phyloP scores from a whole-genome alignment of 495 filamentous ascomycete species.

The Penicillium subrubescens region DNA sequence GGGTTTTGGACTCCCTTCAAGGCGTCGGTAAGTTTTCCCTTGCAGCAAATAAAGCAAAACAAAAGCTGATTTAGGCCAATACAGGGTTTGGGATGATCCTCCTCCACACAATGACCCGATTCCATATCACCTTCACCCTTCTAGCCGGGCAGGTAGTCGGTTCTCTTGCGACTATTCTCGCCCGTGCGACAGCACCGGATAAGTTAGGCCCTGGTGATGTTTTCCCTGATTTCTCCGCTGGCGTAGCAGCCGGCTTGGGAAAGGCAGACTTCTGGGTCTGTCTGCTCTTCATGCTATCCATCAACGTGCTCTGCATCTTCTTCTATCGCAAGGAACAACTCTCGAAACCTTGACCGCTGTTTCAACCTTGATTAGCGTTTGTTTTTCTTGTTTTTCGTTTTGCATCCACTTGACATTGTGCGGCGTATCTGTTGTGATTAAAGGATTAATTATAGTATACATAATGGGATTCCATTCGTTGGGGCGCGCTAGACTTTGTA shows the following conservation, averaged over 20 bases:
- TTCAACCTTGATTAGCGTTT: constrained; percentile 3
- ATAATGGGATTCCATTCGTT: background rate
- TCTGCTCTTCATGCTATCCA: constrained; percentile 50
- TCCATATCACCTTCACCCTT: constrained; percentile 60
- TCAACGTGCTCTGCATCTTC: constrained; percentile 23
- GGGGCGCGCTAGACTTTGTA: background rate
- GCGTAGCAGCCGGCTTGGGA: constrained; percentile 41
- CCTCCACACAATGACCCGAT: constrained; percentile 61
- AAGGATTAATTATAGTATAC: constrained; percentile 15
- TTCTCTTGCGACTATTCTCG: constrained; percentile 58
- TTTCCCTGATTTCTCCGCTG: constrained; percentile 54
- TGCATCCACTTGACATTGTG: background rate
- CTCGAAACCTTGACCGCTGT: constrained; percentile 21
- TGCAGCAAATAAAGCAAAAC: constrained; percentile 5
- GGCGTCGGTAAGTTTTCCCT: constrained; percentile 33
- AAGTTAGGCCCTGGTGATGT: constrained; percentile 59
- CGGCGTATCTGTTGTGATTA: constrained; percentile 1
- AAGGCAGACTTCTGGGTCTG: constrained; percentile 61
- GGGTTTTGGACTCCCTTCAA: constrained; percentile 64
- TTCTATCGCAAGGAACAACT: constrained; percentile 29
- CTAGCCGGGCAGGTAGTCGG: constrained; percentile 59
- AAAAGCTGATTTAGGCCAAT: constrained; percentile 50
- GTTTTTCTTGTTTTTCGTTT: constrained; percentile 1
- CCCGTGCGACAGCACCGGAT: constrained; percentile 59
- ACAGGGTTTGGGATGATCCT: constrained; percentile 61